Conservation (phyloP, 108 stramenopile species). For the Nannochloropsis salina region DNA sequence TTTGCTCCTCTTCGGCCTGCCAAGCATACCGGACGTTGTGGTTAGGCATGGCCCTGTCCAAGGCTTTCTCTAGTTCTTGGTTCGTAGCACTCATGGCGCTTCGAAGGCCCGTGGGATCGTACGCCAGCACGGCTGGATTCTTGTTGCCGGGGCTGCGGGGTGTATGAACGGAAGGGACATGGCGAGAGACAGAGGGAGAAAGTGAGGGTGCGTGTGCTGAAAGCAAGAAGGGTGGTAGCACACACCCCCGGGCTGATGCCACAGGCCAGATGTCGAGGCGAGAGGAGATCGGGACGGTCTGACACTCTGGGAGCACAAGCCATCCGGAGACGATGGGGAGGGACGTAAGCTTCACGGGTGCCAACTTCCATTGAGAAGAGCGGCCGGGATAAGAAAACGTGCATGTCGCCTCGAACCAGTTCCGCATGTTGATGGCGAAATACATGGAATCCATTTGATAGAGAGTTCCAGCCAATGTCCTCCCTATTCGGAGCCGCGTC, state of each 20-base stretch:
- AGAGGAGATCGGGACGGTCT: not conserved
- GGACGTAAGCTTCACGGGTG: no score
- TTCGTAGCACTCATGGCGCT: conserved; percentile 35
- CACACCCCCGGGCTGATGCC: no score
- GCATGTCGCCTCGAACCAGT: no score
- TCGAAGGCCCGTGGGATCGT: conserved; percentile 46
- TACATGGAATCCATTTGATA: no score
- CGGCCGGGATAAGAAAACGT: no score
- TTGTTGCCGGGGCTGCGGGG: conserved; percentile 28
- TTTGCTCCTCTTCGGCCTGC: conserved; percentile 25
- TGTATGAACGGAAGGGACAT: not conserved
- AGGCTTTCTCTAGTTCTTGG: conserved; percentile 21
- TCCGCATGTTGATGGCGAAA: no score
- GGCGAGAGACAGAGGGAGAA: not conserved
- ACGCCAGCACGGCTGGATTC: conserved; percentile 42
- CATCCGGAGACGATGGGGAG: no score
- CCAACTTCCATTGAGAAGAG: no score
- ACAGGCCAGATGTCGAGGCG: no score
- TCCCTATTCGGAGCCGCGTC: not conserved
- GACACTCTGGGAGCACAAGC: not conserved
- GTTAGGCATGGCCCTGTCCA: conserved; percentile 34
- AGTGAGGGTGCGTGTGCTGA: not conserved
- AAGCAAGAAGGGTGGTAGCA: not conserved
- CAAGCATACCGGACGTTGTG: conserved; percentile 36
- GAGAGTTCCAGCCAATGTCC: no score